Percentiles rank a stretch among this genome's conserved stretches.
These are phyloP conservation scores for Chimonanthus salicifolius DNA, from an alignment of 164 flowering plant genomes.

Conservation along the genomic window DNA sequence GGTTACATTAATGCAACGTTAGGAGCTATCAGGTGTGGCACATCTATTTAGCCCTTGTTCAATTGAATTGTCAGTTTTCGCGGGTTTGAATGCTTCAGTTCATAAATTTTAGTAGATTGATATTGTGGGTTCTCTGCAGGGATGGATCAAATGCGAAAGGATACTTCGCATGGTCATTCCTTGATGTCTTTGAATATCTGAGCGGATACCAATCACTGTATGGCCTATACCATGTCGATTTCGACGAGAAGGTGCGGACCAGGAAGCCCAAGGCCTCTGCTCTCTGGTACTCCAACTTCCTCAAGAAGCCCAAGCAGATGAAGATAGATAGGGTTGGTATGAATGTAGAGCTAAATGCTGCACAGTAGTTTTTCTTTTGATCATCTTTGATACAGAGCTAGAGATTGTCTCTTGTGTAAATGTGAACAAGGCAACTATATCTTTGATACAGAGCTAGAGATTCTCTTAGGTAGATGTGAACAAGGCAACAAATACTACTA, in stretches of 20 bases:
- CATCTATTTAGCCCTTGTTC: neutral
- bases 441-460: too few species aligned
- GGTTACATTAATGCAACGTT: slow-evolving; percentile 16
- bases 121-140: slow-evolving; percentile 16
- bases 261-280: too few species aligned
- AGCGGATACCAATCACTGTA: slow-evolving; percentile 25
- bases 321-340: neutral
- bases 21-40: slow-evolving; percentile 31
- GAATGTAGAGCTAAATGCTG: neutral
- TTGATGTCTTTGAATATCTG: slow-evolving; percentile 42
- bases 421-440: too few species aligned
- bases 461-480: too few species aligned
- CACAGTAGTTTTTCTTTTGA: neutral
- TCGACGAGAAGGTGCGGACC: slow-evolving; percentile 20
- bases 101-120: too few species aligned
- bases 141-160: slow-evolving; percentile 45
- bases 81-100: neutral
- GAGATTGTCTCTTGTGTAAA: too few species aligned
- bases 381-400: neutral
- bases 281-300: too few species aligned
- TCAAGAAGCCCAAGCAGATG: slow-evolving; percentile 16
- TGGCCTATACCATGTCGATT: slow-evolving; percentile 35
- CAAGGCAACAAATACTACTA: too few species aligned
- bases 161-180: slow-evolving; percentile 46
- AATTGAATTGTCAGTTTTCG: neutral